Evolutionary conservation across 2,329 filamentous ascomycete genomes (phyloP).

Genomic region (Cladosporium cucumerinum): DNA sequence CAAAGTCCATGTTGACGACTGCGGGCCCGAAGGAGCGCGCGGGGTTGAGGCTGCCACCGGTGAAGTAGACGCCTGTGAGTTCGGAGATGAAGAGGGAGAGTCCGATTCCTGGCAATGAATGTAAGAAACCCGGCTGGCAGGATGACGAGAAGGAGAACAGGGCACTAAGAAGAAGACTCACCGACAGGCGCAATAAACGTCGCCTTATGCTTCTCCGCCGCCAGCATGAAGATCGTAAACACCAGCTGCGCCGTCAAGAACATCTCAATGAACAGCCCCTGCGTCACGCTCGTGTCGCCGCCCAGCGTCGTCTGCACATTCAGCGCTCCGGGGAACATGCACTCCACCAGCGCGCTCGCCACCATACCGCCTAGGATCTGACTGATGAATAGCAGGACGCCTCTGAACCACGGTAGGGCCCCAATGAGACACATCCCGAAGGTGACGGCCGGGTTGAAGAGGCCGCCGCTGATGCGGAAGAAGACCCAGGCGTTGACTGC

Average conservation of each 20-base stretch:
- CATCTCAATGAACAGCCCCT: constrained; percentile 42
- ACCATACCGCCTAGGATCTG: constrained; percentile 40
- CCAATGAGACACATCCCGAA: constrained; percentile 36
- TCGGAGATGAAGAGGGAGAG: constrained; percentile 48
- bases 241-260: constrained; percentile 41
- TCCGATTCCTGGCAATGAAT: constrained; percentile 40
- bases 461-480: constrained; percentile 32
- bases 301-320: constrained; percentile 36
- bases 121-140: no score
- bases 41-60: constrained; percentile 35
- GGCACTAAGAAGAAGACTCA: no score
- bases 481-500: constrained; percentile 42
- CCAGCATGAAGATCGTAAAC: constrained; percentile 43
- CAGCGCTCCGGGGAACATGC: constrained; percentile 38
- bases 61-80: constrained; percentile 41
- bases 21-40: constrained; percentile 35
- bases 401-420: constrained; percentile 35
- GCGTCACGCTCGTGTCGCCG: constrained; percentile 35
- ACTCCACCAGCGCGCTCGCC: constrained; percentile 34
- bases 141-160: no score
- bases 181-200: constrained; percentile 41
- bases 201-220: constrained; percentile 42
- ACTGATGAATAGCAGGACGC: constrained; percentile 33
- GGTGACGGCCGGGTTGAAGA: constrained; percentile 37
- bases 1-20: constrained; percentile 29